Percentiles rank a stretch among this genome's conserved stretches.
phyloP scores from a whole-genome alignment of 2,329 filamentous ascomycete genomes.

The Trichoderma atrobrunneum region DNA sequence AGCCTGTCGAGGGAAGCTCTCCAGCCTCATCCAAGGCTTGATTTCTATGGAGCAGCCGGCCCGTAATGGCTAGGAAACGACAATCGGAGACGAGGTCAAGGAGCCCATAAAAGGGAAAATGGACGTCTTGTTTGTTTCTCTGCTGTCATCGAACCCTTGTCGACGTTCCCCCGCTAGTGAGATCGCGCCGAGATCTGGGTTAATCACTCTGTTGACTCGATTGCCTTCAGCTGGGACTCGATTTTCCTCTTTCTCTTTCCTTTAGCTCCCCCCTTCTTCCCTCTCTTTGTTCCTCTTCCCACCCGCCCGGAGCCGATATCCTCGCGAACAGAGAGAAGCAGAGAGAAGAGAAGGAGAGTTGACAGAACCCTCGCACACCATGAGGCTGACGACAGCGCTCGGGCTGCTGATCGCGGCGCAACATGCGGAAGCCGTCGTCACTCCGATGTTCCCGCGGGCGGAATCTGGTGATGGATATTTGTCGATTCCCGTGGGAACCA shows the following conservation, averaged over 20 bases:
- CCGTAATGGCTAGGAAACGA: background rate
- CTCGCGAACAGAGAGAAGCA: background rate
- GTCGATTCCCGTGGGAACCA: conserved; percentile 35
- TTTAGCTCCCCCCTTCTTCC: background rate
- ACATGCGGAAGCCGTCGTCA: conserved; percentile 4
- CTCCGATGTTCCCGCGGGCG: conserved; percentile 29
- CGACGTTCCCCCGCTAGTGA: background rate
- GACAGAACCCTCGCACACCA: background rate
- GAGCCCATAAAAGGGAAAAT: background rate
- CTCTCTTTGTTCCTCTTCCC: background rate
- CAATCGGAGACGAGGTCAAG: background rate
- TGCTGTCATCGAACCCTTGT: background rate
- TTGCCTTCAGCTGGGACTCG: background rate
- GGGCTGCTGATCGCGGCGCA: conserved; percentile 21
- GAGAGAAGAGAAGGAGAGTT: background rate
- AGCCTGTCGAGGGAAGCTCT: background rate
- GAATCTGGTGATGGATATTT: conserved; percentile 37
- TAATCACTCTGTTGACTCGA: background rate
- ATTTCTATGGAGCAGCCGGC: conserved; percentile 2
- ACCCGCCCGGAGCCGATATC: background rate
- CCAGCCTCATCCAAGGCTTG: background rate
- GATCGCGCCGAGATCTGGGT: background rate
- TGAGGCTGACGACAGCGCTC: conserved; percentile 21
- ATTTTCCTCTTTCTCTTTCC: background rate
- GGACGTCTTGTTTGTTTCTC: background rate